phyloP scores from a whole-genome alignment of 805 yeast genomes.

The Metschnikowia noctiluminum region DNA sequence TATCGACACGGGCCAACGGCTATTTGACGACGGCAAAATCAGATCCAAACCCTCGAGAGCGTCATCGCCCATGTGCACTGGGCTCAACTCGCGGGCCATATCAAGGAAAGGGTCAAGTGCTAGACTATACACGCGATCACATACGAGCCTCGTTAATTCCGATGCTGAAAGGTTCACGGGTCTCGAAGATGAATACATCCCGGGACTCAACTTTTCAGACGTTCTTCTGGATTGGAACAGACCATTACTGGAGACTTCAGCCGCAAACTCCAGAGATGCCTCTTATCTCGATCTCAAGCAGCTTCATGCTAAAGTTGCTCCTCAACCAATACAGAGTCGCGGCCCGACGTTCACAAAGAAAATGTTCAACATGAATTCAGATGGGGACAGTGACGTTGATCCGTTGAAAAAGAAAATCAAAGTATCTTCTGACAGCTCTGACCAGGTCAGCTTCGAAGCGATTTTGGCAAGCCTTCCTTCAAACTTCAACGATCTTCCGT shows the following conservation, averaged over 20 bases:
- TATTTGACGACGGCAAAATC: conserved; percentile 51
- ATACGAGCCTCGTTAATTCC: conserved; percentile 20
- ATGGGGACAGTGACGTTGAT: conserved; percentile 4
- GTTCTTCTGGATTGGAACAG: conserved; percentile 49
- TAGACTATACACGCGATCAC: conserved; percentile 33
- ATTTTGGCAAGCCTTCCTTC: conserved; percentile 34
- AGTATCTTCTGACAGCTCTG: conserved; percentile 18
- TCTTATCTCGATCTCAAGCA: conserved; percentile 40
- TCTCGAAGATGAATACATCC: conserved; percentile 73
- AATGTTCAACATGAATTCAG: conserved; percentile 5
- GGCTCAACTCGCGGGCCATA: conserved; percentile 3
- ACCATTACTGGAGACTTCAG: conserved; percentile 30
- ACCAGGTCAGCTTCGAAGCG: conserved; percentile 37
- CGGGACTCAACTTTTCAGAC: conserved; percentile 60
- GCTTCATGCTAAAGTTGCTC: conserved; percentile 43
- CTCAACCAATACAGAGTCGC: conserved; percentile 35
- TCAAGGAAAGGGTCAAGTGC: conserved; percentile 4
- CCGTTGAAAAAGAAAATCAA: conserved; percentile 26
- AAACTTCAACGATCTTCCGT: conserved; percentile 54
- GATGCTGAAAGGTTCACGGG: conserved; percentile 33
- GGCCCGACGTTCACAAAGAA: conserved; percentile 10
- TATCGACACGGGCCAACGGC: conserved; percentile 49
- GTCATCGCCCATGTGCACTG: conserved; percentile 10
- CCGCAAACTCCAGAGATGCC: conserved; percentile 30
- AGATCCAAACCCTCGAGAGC: conserved; percentile 36